Percentiles rank a stretch among this genome's conserved stretches.
Evolutionary conservation across 441 rosid genomes (phyloP).

Genomic region (Rhodomyrtus psidioides): DNA sequence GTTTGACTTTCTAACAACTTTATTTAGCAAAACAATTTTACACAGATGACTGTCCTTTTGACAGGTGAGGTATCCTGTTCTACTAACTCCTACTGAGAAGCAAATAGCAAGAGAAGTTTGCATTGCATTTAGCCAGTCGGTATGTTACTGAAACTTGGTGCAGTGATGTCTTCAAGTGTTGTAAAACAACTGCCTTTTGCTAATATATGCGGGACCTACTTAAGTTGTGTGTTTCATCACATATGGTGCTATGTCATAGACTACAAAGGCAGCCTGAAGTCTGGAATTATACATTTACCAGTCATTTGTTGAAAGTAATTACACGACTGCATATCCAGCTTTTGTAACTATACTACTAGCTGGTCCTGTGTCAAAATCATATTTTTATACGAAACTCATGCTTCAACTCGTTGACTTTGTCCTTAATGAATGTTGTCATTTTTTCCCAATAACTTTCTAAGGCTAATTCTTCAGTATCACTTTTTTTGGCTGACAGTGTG

Average conservation of each 20-base stretch:
- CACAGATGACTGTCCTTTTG: slow-evolving; percentile 3
- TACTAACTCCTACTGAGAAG: slow-evolving; percentile 95
- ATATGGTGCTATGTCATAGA: background rate
- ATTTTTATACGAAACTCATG: background rate
- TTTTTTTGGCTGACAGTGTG: background rate
- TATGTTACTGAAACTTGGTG: slow-evolving; percentile 12
- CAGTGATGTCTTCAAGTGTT: background rate
- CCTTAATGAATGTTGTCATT: background rate
- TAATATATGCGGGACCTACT: background rate
- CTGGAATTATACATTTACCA: background rate
- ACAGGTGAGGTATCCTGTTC: slow-evolving; percentile 99
- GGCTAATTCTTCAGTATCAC: background rate
- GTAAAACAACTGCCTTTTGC: background rate
- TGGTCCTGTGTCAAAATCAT: background rate
- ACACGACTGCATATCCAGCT: background rate
- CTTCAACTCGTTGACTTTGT: background rate
- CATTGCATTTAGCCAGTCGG: slow-evolving; percentile 95
- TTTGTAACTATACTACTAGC: background rate
- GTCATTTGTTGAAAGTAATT: background rate
- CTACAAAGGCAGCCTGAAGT: background rate
- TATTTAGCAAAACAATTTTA: background rate
- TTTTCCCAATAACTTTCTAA: background rate
- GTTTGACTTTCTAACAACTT: background rate
- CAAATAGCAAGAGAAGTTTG: slow-evolving; percentile 99
- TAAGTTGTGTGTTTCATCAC: background rate